Percentiles rank a stretch among this genome's conserved stretches.
These are phyloP conservation scores for Saccharomycopsis fodiens DNA, from an alignment of 805 yeast species.

Conservation along the genomic window DNA sequence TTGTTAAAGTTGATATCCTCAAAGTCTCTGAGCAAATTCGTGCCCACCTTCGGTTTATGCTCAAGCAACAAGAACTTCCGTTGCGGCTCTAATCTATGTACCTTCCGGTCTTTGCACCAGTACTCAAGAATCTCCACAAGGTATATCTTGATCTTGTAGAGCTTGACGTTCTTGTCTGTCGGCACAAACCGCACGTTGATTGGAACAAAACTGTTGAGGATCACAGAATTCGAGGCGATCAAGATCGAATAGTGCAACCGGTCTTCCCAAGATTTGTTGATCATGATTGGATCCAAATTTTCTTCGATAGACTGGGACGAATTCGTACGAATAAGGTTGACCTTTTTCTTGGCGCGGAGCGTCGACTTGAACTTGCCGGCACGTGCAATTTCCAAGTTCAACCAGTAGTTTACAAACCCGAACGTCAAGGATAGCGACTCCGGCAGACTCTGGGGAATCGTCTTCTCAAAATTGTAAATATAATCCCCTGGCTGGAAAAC, in stretches of 20 bases:
- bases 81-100: conserved; percentile 87
- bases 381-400: conserved; percentile 67
- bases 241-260: conserved; percentile 83
- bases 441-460: conserved; percentile 74
- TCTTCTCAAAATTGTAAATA: conserved; percentile 84
- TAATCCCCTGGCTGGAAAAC: conserved; percentile 83
- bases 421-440: conserved; percentile 73
- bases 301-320: conserved; percentile 76
- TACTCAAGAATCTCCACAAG: conserved; percentile 88
- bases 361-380: conserved; percentile 82
- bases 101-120: conserved; percentile 76
- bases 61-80: conserved; percentile 76
- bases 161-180: conserved; percentile 66
- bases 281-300: conserved; percentile 79
- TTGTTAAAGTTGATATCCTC: conserved; percentile 27
- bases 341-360: conserved; percentile 53
- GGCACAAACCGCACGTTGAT: conserved; percentile 80
- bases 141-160: conserved; percentile 81
- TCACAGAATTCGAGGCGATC: conserved; percentile 81
- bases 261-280: conserved; percentile 90
- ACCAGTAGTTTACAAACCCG: conserved; percentile 66
- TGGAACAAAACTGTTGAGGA: conserved; percentile 78
- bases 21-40: conserved; percentile 39
- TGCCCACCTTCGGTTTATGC: conserved; percentile 54
- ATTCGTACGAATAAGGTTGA: conserved; percentile 67